These are phyloP conservation scores for Parascedosporium putredinis DNA, from an alignment of 2,329 filamentous ascomycete species.

Conservation along the genomic window DNA sequence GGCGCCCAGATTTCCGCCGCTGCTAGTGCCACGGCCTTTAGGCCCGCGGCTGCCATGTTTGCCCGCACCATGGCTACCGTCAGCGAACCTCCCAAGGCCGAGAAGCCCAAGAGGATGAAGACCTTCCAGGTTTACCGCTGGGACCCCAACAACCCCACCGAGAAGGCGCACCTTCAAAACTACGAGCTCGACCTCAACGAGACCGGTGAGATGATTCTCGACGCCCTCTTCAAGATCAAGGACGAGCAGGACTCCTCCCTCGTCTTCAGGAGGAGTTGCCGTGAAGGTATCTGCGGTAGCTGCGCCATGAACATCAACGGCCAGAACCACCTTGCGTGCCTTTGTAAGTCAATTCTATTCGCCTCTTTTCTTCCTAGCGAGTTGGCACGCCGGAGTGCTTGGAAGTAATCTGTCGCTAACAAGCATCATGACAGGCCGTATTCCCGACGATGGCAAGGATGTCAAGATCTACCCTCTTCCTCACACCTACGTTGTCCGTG, in stretches of 20 bases:
- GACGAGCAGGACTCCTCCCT: conserved; percentile 96
- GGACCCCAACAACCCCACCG: conserved; percentile 85
- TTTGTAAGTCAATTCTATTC: conserved; percentile 58
- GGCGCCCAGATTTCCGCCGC: conserved; percentile 31
- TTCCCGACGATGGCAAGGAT: conserved; percentile 73
- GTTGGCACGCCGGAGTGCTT: background rate
- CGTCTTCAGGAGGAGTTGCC: conserved; percentile 90
- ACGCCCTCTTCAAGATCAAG: conserved; percentile 96
- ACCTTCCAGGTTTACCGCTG: conserved; percentile 98
- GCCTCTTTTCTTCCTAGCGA: background rate
- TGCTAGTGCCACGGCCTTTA: conserved; percentile 26
- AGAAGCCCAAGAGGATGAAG: conserved; percentile 62
- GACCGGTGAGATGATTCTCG: conserved; percentile 97
- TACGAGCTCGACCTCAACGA: conserved; percentile 97
- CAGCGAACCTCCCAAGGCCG: conserved; percentile 25
- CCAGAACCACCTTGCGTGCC: conserved; percentile 91
- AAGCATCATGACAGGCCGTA: conserved; percentile 56
- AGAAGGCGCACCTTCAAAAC: conserved; percentile 91
- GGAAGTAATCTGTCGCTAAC: conserved; percentile 17
- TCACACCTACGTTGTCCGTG: conserved; percentile 98
- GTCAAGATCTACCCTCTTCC: conserved; percentile 95
- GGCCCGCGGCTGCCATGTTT: conserved; percentile 27
- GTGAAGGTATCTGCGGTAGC: conserved; percentile 96
- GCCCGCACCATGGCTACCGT: conserved; percentile 45
- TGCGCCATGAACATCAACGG: conserved; percentile 99